Conservation (phyloP, 2,329 filamentous ascomycete genomes). For the Scorias spongiosa region DNA sequence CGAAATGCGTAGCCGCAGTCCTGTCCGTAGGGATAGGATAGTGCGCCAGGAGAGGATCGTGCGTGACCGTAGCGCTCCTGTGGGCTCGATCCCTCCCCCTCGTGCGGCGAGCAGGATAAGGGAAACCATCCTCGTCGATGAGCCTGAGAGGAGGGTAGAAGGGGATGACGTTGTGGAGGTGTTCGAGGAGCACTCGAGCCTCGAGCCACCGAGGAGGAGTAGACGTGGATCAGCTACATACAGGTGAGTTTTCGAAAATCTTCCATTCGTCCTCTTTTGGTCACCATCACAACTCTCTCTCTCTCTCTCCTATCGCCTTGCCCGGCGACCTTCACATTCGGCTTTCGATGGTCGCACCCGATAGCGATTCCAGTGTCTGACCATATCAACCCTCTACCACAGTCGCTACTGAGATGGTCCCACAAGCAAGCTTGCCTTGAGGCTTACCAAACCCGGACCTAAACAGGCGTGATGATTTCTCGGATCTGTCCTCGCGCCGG, state of each 20-base stretch:
- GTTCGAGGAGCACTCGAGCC: slow-evolving; percentile 38
- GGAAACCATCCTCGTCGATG: slow-evolving; percentile 28
- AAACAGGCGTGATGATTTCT: neutral
- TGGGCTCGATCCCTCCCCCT: slow-evolving; percentile 1
- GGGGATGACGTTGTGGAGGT: slow-evolving; percentile 43
- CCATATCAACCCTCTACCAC: too few relatives aligned
- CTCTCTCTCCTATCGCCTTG: too few relatives aligned
- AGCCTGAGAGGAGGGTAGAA: slow-evolving; percentile 26
- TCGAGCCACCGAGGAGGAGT: slow-evolving; percentile 24
- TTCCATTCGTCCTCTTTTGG: too few relatives aligned
- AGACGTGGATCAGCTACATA: slow-evolving; percentile 15
- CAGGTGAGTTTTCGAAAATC: neutral
- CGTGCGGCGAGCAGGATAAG: slow-evolving; percentile 15
- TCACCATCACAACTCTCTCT: too few relatives aligned
- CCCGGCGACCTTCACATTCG: too few relatives aligned
- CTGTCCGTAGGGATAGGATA: slow-evolving; percentile 15
- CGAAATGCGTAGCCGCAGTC: slow-evolving; percentile 18
- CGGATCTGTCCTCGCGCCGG: neutral
- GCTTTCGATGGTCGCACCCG: too few relatives aligned
- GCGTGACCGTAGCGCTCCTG: slow-evolving; percentile 13
- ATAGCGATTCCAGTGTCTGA: too few relatives aligned
- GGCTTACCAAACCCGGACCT: neutral
- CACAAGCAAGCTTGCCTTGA: too few relatives aligned
- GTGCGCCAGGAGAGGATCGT: slow-evolving; percentile 21
- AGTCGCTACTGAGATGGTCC: too few relatives aligned